phyloP scores from a whole-genome alignment of 2,329 filamentous ascomycete species.

The Calonectria pseudoreteaudii region DNA sequence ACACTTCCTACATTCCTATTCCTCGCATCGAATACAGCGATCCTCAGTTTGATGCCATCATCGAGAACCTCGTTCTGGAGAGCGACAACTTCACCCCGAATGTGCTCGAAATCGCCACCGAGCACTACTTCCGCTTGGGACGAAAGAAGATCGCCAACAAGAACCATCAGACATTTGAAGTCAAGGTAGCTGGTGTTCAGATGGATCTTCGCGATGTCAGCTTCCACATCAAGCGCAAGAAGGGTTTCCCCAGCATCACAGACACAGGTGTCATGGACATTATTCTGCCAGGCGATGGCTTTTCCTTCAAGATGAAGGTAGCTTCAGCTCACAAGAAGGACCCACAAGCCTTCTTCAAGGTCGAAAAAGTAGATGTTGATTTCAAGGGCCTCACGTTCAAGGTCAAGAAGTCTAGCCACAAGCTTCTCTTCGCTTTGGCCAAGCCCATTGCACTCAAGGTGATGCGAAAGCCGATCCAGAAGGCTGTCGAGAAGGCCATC shows the following conservation, averaged over 20 bases:
- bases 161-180: slow-evolving; percentile 83
- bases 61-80: slow-evolving; percentile 96
- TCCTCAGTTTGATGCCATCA: slow-evolving; percentile 82
- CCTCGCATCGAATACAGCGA: slow-evolving; percentile 95
- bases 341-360: slow-evolving; percentile 89
- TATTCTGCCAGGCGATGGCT: slow-evolving; percentile 85
- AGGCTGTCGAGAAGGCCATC: slow-evolving; percentile 90
- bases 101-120: slow-evolving; percentile 85
- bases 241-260: slow-evolving; percentile 88
- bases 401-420: slow-evolving; percentile 94
- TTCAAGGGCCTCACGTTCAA: slow-evolving; percentile 88
- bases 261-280: slow-evolving; percentile 93
- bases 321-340: slow-evolving; percentile 83
- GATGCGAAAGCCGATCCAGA: slow-evolving; percentile 85
- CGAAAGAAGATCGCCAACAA: slow-evolving; percentile 87
- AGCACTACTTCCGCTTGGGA: slow-evolving; percentile 96
- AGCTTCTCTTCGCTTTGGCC: slow-evolving; percentile 85
- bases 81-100: slow-evolving; percentile 98
- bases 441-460: slow-evolving; percentile 89
- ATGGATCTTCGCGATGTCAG: slow-evolving; percentile 92
- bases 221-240: slow-evolving; percentile 95
- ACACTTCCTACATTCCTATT: slow-evolving; percentile 88
- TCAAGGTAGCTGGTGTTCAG: slow-evolving; percentile 90
- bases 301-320: slow-evolving; percentile 92
- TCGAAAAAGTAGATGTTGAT: slow-evolving; percentile 87